Conservation (phyloP, 345 rosid genomes). For the Syzygium aqueum region DNA sequence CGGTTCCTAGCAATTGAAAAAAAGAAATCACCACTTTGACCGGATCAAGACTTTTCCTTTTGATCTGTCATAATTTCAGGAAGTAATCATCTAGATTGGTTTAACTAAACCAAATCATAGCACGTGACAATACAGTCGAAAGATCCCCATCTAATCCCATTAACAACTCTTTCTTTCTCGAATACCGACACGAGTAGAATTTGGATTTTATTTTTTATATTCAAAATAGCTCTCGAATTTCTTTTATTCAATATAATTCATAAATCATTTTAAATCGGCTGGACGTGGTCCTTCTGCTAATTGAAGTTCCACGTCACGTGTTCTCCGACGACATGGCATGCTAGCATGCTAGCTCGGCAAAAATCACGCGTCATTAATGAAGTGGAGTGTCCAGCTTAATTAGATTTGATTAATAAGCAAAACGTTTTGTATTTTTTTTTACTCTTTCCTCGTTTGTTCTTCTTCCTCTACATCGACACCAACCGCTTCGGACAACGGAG, state of each 20-base stretch:
- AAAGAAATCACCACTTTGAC: background rate
- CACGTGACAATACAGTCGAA: background rate
- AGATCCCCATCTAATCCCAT: background rate
- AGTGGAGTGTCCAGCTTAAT: background rate
- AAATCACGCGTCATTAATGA: background rate
- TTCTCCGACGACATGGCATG: background rate
- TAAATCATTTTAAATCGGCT: background rate
- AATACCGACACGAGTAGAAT: background rate
- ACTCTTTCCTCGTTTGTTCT: background rate
- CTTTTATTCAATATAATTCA: background rate
- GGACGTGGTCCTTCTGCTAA: background rate
- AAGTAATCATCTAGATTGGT: background rate
- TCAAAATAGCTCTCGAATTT: background rate
- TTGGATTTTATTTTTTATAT: background rate
- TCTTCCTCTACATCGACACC: background rate
- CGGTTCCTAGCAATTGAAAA: background rate
- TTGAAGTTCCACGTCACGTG: background rate
- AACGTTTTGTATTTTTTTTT: background rate
- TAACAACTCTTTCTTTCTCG: background rate
- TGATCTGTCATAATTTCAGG: background rate
- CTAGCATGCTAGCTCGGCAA: background rate
- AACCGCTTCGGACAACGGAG: background rate
- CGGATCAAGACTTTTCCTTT: background rate
- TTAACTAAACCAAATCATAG: background rate
- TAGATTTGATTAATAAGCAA: background rate